These are phyloP conservation scores for Kazachstania sp. DNA, from an alignment of 1,139 yeast genomes.

Conservation along the genomic window DNA sequence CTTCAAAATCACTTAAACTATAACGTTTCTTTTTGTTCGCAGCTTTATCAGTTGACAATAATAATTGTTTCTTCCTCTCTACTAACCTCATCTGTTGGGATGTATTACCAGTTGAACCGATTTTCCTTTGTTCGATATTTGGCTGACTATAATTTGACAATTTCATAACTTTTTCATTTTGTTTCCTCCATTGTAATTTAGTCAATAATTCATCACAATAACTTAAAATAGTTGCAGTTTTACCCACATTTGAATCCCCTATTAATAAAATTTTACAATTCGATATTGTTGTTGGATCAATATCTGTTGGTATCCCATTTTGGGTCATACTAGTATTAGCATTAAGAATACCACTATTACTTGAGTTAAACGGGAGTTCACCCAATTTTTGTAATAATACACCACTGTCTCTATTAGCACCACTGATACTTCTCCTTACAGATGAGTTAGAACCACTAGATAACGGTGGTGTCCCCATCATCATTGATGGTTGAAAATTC, in stretches of 20 bases:
- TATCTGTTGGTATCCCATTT: neutral
- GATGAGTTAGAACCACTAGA: neutral
- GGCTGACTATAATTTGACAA: neutral
- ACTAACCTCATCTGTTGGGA: constrained; percentile 7
- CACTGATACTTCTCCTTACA: neutral
- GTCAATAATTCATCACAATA: constrained; percentile 34
- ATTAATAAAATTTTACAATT: constrained; percentile 19
- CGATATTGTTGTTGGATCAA: neutral
- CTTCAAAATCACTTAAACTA: constrained; percentile 30
- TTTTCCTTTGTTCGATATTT: neutral
- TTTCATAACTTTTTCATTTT: neutral
- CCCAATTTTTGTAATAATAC: neutral
- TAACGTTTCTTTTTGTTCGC: constrained; percentile 18
- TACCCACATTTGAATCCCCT: constrained; percentile 39
- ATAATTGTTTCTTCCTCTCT: neutral
- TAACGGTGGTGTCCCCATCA: neutral
- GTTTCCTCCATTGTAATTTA: constrained; percentile 14
- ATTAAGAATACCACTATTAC: too few relatives aligned
- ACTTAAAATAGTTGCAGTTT: constrained; percentile 36
- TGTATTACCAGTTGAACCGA: constrained; percentile 1
- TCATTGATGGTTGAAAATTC: neutral
- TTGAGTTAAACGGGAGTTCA: neutral
- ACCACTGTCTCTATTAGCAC: neutral
- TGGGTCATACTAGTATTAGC: too few relatives aligned
- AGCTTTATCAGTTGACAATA: neutral